Base-by-base conservation (phyloP, 169 alveolate species). In the Hepatocystis sp. region DNA sequence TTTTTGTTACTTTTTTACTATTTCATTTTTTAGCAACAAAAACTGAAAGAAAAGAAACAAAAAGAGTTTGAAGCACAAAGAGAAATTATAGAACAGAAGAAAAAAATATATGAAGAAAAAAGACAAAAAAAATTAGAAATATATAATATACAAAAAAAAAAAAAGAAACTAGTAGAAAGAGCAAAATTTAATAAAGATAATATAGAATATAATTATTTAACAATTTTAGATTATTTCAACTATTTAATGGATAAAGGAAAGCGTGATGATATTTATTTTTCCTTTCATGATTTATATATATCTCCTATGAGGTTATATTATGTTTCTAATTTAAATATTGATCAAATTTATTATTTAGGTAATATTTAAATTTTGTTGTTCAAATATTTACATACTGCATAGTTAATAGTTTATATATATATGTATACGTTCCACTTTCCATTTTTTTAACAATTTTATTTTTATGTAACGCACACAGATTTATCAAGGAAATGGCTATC, bases 271-370 rank as follows among this genome's bases (percentile, higher is more conserved):
- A 58, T 78, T 46, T 61, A 61, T 65, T 78, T 78, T 61, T 78
- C 88, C 58, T 78, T 78, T 61, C 71, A 78, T 28, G 81, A 78
- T 78, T 60, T 60, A 40, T 61, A 60, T 28, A 61, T 78, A 17
- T 78, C 88, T 13, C 88, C 88, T n/a, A 60, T 78, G 88, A 78
- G 88, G 56, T 47, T 78, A 42, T 78, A 78, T 52, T 78, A 46
- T 51, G 52, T 78, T 49, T 36, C 66, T n/a, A 78, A 64, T 51
- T 25, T 65, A 49, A 78, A 65, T 58, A 53, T 78, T 39, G 81
- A 78, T 42, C 67, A 61, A 47, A 60, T 78, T 46, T 61, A 78
- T 40, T 78, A 78, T 47, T 78, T 78, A 78, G 88, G 88, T 78
- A 60, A 60, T 30, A 2, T 40, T 4, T 15, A 21, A n/a, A n/a